Base-by-base conservation (phyloP, 2,329 filamentous ascomycete genomes). In the Mycosphaerella sp. region DNA sequence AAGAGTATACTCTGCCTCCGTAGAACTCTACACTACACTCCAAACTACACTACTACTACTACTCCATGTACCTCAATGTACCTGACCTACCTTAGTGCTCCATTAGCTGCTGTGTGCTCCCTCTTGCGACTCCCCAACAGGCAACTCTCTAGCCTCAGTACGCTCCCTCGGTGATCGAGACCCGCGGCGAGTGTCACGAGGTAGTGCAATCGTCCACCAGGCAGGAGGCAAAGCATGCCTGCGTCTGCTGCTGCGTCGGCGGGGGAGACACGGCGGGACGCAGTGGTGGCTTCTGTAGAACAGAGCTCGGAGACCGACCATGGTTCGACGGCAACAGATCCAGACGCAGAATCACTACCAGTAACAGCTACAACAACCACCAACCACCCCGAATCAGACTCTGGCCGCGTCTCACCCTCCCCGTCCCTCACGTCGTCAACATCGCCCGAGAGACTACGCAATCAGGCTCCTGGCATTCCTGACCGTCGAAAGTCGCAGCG, bases 401-500 rank as follows among this genome's bases (percentile, higher is more conserved):
- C 21, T 21, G 21, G 21, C 21, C 21, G 6, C 21, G 21, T 21
- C 21, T 21, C 46, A 12, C 34, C 46, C 14, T 25, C 37, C 25
- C 37, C 46, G 46, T 34, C 40, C 40, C 9, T 8, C 37, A 42
- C 36, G 25, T 12, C n/a, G n/a, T n/a, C n/a, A n/a, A n/a, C 44
- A 16, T 17, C 47, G 10, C 28, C 30, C 28, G 30, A 35, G 25
- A n/a, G 14, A 12, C 9, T 12, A 28, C 57, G 57, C 46, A 65
- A 65, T 41, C 60, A 63, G 27, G 62, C 62, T 13, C 62, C 62
- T 39, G 62, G 62, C 25, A 64, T 65, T 28, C 59, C 60, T 14
- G 62, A 64, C 37, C 53, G 62, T 14, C 48, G 62, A 18, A 61
- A 60, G 49, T 59, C 53, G 28, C 49, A 57, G 16, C 54, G 59